Evolutionary conservation across 1,284 basidiomycete species (phyloP).

Genomic region (Ganoderma leucocontextum): DNA sequence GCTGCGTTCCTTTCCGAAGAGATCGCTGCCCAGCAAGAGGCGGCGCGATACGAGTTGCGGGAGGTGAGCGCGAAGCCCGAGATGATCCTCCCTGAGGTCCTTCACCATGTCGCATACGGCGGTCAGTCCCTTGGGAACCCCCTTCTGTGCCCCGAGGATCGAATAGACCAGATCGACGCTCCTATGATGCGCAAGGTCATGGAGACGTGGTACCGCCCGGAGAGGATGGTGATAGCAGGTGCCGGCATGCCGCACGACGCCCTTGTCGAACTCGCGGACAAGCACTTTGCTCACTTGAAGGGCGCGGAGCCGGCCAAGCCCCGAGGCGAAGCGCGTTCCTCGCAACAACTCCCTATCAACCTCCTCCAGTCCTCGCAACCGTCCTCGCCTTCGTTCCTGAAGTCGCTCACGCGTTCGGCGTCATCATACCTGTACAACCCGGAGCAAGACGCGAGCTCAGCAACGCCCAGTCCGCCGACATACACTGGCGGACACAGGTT

Average conservation of each 20-base stretch:
- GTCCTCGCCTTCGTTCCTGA: conserved; percentile 63
- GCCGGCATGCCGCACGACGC: conserved; percentile 92
- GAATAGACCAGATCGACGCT: conserved; percentile 77
- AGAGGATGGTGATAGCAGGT: conserved; percentile 94
- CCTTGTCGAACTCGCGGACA: conserved; percentile 85
- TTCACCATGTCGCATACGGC: conserved; percentile 89
- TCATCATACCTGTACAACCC: conserved; percentile 71
- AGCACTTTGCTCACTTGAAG: conserved; percentile 80
- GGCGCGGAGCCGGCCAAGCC: conserved; percentile 46
- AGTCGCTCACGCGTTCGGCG: conserved; percentile 75
- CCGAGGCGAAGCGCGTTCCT: conserved; percentile 40
- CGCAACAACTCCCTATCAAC: conserved; percentile 36
- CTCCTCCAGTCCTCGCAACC: conserved; percentile 62
- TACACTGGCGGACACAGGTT: conserved; percentile 91
- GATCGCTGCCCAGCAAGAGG: conserved; percentile 85
- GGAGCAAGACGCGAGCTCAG: conserved; percentile 38
- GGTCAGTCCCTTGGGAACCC: conserved; percentile 88
- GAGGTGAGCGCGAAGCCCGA: conserved; percentile 93
- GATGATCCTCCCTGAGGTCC: conserved; percentile 92
- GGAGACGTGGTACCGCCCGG: conserved; percentile 90
- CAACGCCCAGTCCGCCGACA: conserved; percentile 55
- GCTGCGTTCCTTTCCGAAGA: conserved; percentile 84
- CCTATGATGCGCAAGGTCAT: conserved; percentile 74
- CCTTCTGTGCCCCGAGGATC: conserved; percentile 87
- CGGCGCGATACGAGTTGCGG: conserved; percentile 92